phyloP scores from a whole-genome alignment of 2,329 filamentous ascomycete species.

The Tolypocladium ovalisporum region DNA sequence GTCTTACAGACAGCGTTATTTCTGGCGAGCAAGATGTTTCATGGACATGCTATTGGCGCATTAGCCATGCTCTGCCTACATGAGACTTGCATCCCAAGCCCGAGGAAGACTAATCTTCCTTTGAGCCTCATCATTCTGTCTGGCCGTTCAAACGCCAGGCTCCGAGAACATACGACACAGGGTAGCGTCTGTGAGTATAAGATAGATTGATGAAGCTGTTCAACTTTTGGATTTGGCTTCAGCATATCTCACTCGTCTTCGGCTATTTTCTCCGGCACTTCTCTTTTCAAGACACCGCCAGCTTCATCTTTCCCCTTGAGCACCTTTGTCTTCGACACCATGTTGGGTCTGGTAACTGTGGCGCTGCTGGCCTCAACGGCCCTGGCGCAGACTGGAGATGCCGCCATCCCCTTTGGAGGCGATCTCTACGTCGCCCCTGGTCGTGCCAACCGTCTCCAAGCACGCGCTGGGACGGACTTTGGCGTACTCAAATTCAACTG shows the following conservation, averaged over 20 bases:
- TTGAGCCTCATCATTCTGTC: neutral
- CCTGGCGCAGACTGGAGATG: neutral
- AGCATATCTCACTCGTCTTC: neutral
- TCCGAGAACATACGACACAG: too few relatives aligned
- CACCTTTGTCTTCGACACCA: neutral
- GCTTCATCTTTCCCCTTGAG: neutral
- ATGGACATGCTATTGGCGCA: neutral
- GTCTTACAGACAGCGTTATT: neutral
- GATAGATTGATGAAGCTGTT: neutral
- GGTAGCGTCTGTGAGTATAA: neutral
- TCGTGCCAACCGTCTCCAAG: neutral
- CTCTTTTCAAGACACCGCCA: too few relatives aligned
- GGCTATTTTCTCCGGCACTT: neutral
- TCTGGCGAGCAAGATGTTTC: neutral
- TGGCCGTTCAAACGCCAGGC: neutral
- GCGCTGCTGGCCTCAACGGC: neutral
- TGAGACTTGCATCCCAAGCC: neutral
- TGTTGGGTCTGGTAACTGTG: neutral
- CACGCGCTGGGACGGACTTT: neutral
- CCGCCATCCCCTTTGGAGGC: neutral
- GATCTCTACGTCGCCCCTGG: neutral
- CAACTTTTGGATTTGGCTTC: neutral
- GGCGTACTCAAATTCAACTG: neutral
- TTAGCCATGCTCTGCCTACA: too few relatives aligned
- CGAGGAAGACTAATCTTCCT: neutral